Percentiles rank a stretch among this genome's conserved stretches.
Conservation (phyloP, 352 stramenopile genomes). For the Phytopythium boreale region DNA sequence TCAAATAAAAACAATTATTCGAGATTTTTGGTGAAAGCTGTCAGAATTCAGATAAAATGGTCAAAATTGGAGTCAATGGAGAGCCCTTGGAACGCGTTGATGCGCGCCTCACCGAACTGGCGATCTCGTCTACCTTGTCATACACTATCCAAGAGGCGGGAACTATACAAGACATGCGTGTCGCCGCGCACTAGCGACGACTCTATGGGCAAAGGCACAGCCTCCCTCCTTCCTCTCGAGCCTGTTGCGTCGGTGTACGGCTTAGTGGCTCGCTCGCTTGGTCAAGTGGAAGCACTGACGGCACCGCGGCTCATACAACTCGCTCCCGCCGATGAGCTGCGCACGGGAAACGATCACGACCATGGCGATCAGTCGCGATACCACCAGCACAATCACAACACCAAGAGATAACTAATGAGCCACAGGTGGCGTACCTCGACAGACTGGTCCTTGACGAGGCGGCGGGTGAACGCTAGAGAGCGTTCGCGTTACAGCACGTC, state of each 20-base stretch:
- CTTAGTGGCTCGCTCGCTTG: slow-evolving; percentile 3
- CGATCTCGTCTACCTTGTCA: background rate
- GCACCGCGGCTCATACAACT: slow-evolving; percentile 80
- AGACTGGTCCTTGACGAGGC: slow-evolving; percentile 62
- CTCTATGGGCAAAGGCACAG: background rate
- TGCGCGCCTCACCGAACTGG: no score
- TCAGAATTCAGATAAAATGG: background rate
- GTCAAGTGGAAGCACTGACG: slow-evolving; percentile 61
- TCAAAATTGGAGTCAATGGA: background rate
- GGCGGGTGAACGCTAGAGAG: slow-evolving; percentile 60
- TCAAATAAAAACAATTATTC: background rate
- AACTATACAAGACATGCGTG: background rate
- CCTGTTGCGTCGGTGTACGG: background rate
- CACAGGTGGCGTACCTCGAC: slow-evolving; percentile 44
- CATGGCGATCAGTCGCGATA: background rate
- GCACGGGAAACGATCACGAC: slow-evolving; percentile 1
- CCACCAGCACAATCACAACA: background rate
- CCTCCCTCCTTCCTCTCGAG: background rate
- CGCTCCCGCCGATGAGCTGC: slow-evolving; percentile 72
- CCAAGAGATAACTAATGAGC: background rate
- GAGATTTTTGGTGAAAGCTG: no score
- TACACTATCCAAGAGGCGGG: background rate
- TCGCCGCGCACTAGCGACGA: background rate
- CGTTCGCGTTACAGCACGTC: background rate
- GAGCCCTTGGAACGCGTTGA: no score